Evolutionary conservation across 2,329 filamentous ascomycete genomes (phyloP).

Genomic region (Trichothecium sympodiale): DNA sequence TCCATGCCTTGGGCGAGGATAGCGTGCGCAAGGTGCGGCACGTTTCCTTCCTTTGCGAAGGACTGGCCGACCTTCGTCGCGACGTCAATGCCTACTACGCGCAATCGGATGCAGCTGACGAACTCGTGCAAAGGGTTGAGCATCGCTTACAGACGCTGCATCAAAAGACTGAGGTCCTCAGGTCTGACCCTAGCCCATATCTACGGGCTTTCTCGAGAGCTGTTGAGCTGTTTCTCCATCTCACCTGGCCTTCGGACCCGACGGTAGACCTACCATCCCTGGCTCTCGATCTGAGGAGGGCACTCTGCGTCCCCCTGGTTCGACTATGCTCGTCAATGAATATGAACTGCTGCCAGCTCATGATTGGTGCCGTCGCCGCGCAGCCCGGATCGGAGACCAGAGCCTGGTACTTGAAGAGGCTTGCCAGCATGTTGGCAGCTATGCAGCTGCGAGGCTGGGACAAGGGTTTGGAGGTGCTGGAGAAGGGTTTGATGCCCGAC

Average conservation of each 20-base stretch:
- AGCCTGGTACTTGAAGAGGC: conserved; percentile 3
- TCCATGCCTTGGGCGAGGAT: too few relatives aligned
- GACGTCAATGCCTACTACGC: too few relatives aligned
- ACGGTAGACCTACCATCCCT: too few relatives aligned
- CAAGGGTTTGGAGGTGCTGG: too few relatives aligned
- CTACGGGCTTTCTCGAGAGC: neutral
- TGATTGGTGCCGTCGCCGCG: conserved; percentile 3
- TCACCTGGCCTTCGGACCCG: neutral
- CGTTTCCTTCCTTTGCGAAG: too few relatives aligned
- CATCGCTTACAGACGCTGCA: neutral
- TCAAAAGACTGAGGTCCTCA: neutral
- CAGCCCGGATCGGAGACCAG: conserved; percentile 3
- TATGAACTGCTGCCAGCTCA: conserved; percentile 4
- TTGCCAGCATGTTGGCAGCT: too few relatives aligned
- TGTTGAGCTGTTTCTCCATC: neutral
- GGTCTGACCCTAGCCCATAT: neutral
- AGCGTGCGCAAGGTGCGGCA: too few relatives aligned
- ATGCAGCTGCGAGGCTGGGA: too few relatives aligned
- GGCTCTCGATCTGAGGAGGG: too few relatives aligned
- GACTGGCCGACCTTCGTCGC: too few relatives aligned
- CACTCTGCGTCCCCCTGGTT: too few relatives aligned
- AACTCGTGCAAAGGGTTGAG: neutral
- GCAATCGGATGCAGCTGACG: neutral
- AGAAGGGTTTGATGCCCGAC: too few relatives aligned
- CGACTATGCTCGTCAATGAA: conserved; percentile 4